Percentiles rank a stretch among this genome's conserved stretches.
These are phyloP conservation scores for Gossypium lobatum DNA, from an alignment of 441 rosid genomes.

Conservation along the genomic window DNA sequence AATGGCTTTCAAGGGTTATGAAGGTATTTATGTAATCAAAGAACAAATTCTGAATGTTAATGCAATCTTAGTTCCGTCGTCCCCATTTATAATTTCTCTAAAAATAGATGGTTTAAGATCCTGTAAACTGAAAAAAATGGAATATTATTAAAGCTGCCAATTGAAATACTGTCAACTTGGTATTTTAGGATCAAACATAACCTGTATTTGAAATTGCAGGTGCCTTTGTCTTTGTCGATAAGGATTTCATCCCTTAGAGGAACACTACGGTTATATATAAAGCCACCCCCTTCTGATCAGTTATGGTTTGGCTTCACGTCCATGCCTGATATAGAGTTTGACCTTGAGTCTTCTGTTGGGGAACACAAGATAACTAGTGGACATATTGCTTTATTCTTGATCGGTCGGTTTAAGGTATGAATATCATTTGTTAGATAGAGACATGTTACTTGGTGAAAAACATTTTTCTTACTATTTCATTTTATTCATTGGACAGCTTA, in stretches of 20 bases:
- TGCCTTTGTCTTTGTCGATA: constrained; percentile 79
- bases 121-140: background rate
- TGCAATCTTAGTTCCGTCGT: background rate
- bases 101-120: background rate
- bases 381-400: constrained; percentile 64
- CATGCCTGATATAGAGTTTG: constrained; percentile 81
- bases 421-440: constrained; percentile 6
- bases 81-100: background rate
- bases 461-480: background rate
- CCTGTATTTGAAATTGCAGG: constrained; percentile 34
- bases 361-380: constrained; percentile 75
- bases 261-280: constrained; percentile 64
- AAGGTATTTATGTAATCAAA: background rate
- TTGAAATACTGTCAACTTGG: background rate
- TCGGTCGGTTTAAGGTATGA: constrained; percentile 76
- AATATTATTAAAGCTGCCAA: background rate
- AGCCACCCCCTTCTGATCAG: constrained; percentile 96
- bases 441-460: background rate
- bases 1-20: background rate
- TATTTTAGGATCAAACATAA: background rate
- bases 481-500: background rate
- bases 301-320: constrained; percentile 87
- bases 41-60: background rate
- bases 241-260: constrained; percentile 78
- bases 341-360: constrained; percentile 75